Base-by-base conservation (phyloP, 176 grass and related monocot species). In the Chrysopogon serrulatus region DNA sequence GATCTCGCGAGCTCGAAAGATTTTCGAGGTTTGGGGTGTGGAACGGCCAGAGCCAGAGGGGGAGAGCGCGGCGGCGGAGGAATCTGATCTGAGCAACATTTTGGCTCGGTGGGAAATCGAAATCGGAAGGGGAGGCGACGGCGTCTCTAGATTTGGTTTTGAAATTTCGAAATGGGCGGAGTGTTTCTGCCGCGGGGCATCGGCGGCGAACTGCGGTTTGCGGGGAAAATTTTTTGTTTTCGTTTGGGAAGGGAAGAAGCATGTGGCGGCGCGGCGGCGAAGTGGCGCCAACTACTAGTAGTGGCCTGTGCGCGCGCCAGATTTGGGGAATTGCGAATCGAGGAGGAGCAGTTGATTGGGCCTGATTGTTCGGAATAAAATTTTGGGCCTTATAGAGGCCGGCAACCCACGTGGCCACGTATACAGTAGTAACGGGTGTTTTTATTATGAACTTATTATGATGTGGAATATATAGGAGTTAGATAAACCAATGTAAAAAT, bases 111-210 rank as follows among this genome's bases (percentile, higher is more conserved):
- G 83, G 87, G 71, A 47, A 53, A 19, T 31, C 0, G 17, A 47
- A 68, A 15, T 36, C 7, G 53, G 14, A 63, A 15, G 34, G 16
- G 41, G 14, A 68, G 14, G 47, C 43, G 43, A 24, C 6, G 14
- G 21, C 7, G 11, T 36, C 27, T 48, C 28, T 14, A 0, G 10
- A 16, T 68, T 61, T 64, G 11, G 11, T 36, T 16, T 86, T 45
- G 73, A 86, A 86, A 66, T 56, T 83, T 90, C 65, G 37, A 86
- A 79, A 79, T 78, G 37, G 16, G 43, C 47, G 13, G 47, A n/a
- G 48, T 45, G n/a, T 19, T 41, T 56, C 34, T 35, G n/a, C 56
- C 66, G 74, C 71, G 71, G 6, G 47, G 18, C 48, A 56, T 4
- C 13, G 61, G 40, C 18, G 19, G 49, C n/a, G n/a, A n/a, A 54